Conservation (phyloP, 495 filamentous ascomycete species). For the Xylaria palmicola region DNA sequence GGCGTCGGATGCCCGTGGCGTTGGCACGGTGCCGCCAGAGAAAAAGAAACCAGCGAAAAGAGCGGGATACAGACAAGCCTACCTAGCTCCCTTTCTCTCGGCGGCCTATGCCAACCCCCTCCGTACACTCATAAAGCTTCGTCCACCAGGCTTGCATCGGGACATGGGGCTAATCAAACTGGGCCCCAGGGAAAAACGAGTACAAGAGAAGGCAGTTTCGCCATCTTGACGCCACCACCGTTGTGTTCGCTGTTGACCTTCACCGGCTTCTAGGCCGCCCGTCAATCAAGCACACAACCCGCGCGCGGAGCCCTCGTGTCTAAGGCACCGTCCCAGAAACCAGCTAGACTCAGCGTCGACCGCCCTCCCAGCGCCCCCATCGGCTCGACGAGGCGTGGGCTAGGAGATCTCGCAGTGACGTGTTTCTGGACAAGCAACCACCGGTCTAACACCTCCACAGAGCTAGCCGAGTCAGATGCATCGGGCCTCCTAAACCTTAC, state of each 20-base stretch:
- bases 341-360: slow-evolving; percentile 15
- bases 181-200: slow-evolving; percentile 15
- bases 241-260: slow-evolving; percentile 17
- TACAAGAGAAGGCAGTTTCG: slow-evolving; percentile 22
- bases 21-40: slow-evolving; percentile 16
- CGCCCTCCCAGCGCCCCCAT: slow-evolving; percentile 1
- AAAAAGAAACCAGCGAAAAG: slow-evolving; percentile 16
- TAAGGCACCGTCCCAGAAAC: neutral
- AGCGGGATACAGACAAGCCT: neutral
- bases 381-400: neutral
- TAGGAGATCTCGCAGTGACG: slow-evolving; percentile 11
- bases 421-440: slow-evolving; percentile 12
- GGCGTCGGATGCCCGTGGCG: slow-evolving; percentile 6
- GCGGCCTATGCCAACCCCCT: slow-evolving; percentile 15
- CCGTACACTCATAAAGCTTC: slow-evolving; percentile 13
- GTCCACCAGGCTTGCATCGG: neutral
- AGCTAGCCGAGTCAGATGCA: slow-evolving; percentile 30
- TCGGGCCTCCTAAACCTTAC: slow-evolving; percentile 25
- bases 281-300: slow-evolving; percentile 18
- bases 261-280: slow-evolving; percentile 19
- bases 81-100: slow-evolving; percentile 6
- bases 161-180: slow-evolving; percentile 26
- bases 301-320: slow-evolving; percentile 7
- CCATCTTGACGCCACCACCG: slow-evolving; percentile 25
- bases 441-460: slow-evolving; percentile 15